A percentile compares a stretch with the other conserved stretches of the same genome.
Evolutionary conservation across 345 rosid genomes (phyloP).

Genomic region (Carallia pectinifolia): DNA sequence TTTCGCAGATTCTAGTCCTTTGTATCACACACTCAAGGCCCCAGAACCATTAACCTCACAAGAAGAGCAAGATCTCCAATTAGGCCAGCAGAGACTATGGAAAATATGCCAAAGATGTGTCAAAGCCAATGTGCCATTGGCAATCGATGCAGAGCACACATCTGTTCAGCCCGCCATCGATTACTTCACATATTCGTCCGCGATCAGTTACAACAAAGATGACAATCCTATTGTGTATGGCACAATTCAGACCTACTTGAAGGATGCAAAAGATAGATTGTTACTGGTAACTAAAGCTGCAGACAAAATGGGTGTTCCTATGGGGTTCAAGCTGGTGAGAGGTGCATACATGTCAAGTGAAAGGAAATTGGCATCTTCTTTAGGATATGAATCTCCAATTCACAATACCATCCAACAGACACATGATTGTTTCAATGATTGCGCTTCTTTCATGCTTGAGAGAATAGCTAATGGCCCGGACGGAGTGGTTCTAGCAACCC

Average conservation of each 20-base stretch:
- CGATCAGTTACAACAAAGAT: constrained; percentile 45
- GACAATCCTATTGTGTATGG: constrained; percentile 55
- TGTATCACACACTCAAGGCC: constrained; percentile 60
- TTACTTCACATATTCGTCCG: constrained; percentile 65
- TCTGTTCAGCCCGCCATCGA: constrained; percentile 81
- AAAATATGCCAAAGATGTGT: constrained; percentile 54
- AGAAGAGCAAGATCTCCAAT: constrained; percentile 59
- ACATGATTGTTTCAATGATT: constrained; percentile 70
- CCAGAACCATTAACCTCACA: constrained; percentile 62
- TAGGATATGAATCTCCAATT: constrained; percentile 71
- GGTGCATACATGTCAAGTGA: constrained; percentile 92
- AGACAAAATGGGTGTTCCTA: constrained; percentile 49
- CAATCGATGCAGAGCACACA: constrained; percentile 81
- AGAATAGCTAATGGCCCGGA: constrained; percentile 51
- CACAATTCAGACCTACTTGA: constrained; percentile 80
- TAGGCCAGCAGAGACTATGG: constrained; percentile 48
- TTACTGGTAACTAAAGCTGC: constrained; percentile 50
- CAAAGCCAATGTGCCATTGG: constrained; percentile 50
- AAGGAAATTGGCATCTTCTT: constrained; percentile 49
- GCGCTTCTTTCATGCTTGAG: constrained; percentile 70
- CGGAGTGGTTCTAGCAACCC: constrained; percentile 85
- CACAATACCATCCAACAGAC: constrained; percentile 70
- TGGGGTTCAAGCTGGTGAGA: constrained; percentile 82
- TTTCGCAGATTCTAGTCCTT: constrained; percentile 64
- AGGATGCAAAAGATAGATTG: constrained; percentile 71